Evolutionary conservation across 1,284 basidiomycete species (phyloP), one percentile per base, ranked within the genome.

Genomic region (Ceratobasidium sp.): DNA sequence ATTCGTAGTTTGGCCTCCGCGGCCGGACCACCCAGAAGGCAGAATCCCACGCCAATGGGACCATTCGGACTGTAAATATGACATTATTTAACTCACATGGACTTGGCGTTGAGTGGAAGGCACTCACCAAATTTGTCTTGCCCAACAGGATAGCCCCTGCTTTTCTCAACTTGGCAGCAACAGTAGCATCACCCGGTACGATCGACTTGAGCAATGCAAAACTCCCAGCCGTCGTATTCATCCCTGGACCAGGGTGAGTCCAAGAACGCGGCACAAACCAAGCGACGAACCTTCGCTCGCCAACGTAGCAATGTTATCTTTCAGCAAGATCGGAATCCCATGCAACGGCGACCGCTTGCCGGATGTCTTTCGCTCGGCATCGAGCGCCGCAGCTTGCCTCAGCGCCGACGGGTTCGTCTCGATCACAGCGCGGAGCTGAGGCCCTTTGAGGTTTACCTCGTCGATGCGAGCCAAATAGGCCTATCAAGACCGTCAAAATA

Each of bases 11-110:
- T 93, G 92, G 0, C 92, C 91, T 3, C 91, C 91, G 10, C 91
- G 87, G 18, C 89, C 91, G 30, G 90, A 92, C 87, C 88, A 93
- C 4, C 92, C 92, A 5, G 88, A 89, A 0, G 90, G 85, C 4
- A 89, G 18, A 30, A 30, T 79, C 23, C 91, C 91, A 60, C 91
- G 85, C 79, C 88, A 90, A 81, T 91, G 86, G 0, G 91, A 88
- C 83, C 87, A 91, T 82, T 92, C 91, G 0, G 89, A 91, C 41
- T 76, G 27, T 20, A 33, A 55, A 30, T 6, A 46, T 27, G 52
- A 5, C 48, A 23, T 8, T 10, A 71, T 23, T 46, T 27, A 44
- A 18, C 20, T 20, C 18, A 20, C 54, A 66, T 48, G 23, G 16
- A 38, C 20, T 44, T 20, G 16, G 30, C 44, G n/a, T 8, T n/a